Evolutionary conservation across 176 grass and related monocot species (phyloP).

Genomic region (Avena eriantha): DNA sequence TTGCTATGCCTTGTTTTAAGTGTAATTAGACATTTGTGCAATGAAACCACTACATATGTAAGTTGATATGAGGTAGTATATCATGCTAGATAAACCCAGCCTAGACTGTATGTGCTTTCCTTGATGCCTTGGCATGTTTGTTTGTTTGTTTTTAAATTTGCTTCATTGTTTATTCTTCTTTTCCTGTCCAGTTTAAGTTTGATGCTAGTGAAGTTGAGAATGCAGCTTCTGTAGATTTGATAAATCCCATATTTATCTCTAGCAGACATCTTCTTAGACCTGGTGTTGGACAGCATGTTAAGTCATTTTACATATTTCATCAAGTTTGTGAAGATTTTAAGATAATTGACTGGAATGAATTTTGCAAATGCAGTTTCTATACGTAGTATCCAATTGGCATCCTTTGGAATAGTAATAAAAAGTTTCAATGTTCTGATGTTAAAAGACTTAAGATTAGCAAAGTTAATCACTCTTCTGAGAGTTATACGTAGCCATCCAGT

Average conservation of each 20-base stretch:
- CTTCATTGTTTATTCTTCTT: background rate
- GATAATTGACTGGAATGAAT: background rate
- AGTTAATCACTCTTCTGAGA: background rate
- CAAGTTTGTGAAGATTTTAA: background rate
- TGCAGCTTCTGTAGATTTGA: background rate
- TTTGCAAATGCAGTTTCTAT: constrained; percentile 24
- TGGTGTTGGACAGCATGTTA: background rate
- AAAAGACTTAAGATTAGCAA: background rate
- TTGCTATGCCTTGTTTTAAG: background rate
- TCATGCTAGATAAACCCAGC: constrained; percentile 7
- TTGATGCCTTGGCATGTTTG: background rate
- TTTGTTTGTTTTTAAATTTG: background rate
- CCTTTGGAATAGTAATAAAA: background rate
- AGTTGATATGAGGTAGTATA: background rate
- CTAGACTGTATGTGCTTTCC: background rate
- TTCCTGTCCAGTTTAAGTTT: background rate
- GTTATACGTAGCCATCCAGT: background rate
- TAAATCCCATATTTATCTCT: background rate
- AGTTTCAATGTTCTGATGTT: background rate
- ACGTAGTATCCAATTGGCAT: background rate
- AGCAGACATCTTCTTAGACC: background rate
- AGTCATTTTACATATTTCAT: background rate
- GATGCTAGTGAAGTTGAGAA: background rate
- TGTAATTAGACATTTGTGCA: background rate
- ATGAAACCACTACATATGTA: background rate